A percentile compares a stretch with the other conserved stretches of the same genome.
These are phyloP conservation scores for Tritrichomonas musculus DNA, from an alignment of 208 protist genomes.

Conservation along the genomic window DNA sequence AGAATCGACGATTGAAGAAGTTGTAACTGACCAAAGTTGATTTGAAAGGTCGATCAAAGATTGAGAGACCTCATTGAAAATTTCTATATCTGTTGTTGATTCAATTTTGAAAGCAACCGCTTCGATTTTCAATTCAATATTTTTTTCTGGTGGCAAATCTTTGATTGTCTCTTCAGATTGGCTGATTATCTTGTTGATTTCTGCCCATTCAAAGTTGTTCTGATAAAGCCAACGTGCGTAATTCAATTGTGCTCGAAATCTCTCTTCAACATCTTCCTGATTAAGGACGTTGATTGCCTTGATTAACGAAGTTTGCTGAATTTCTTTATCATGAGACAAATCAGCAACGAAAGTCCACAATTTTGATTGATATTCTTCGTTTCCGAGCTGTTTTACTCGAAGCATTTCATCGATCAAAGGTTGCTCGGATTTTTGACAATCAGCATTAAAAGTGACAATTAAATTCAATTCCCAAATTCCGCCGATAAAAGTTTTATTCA, in stretches of 20 bases:
- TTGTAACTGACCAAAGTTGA: neutral
- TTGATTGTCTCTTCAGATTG: neutral
- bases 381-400: neutral
- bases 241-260: neutral
- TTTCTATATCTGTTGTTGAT: neutral
- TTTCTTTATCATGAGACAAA: neutral
- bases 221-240: neutral
- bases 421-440: neutral
- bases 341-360: conserved; percentile 20
- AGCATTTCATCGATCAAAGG: conserved; percentile 33
- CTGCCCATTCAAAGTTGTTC: neutral
- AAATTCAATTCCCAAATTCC: neutral
- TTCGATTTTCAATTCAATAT: neutral
- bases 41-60: neutral
- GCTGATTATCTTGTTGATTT: neutral
- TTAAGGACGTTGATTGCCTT: neutral
- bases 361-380: neutral
- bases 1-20: neutral
- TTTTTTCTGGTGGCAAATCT: neutral
- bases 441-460: neutral
- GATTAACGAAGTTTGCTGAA: neutral
- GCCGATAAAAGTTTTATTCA: neutral
- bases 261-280: neutral
- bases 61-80: neutral
- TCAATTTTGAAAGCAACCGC: neutral